Conservation (phyloP, 805 yeast genomes). For the Wickerhamomyces alni region DNA sequence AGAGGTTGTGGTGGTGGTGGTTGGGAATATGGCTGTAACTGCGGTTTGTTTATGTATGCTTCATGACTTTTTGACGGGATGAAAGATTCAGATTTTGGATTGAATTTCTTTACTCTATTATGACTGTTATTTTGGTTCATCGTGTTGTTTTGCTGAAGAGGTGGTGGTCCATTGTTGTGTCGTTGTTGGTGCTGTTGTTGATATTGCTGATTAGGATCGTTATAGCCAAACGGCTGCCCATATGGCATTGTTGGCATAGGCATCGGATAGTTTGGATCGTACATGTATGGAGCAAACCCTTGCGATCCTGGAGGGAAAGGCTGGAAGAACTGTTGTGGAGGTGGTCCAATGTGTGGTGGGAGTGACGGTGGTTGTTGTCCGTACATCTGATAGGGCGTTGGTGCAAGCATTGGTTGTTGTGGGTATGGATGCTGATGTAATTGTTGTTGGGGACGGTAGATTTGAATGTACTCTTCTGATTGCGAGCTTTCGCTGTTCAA, state of each 20-base stretch:
- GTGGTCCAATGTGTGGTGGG: too few species aligned
- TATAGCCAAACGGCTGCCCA: too few species aligned
- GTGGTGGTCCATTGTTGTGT: background rate
- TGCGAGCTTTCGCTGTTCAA: background rate
- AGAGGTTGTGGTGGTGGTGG: too few species aligned
- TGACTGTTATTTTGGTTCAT: background rate
- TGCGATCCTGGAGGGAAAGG: too few species aligned
- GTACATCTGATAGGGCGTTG: background rate
- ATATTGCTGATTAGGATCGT: too few species aligned
- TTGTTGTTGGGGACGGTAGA: background rate
- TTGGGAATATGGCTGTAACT: too few species aligned
- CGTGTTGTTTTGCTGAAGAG: too few species aligned
- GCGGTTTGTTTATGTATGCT: conserved; percentile 1
- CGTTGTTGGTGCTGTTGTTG: background rate
- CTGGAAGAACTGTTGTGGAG: too few species aligned
- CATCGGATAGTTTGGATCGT: too few species aligned
- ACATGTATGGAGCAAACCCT: too few species aligned
- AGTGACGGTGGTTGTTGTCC: too few species aligned
- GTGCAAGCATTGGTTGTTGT: conserved; percentile 1
- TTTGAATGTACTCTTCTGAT: background rate
- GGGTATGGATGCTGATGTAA: conserved; percentile 1
- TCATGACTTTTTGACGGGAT: conserved; percentile 4
- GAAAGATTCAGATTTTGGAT: background rate
- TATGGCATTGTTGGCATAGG: too few species aligned
- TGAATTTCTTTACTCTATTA: background rate